phyloP scores from a whole-genome alignment of 306 rosid genomes.

The Vigna hirtella region DNA sequence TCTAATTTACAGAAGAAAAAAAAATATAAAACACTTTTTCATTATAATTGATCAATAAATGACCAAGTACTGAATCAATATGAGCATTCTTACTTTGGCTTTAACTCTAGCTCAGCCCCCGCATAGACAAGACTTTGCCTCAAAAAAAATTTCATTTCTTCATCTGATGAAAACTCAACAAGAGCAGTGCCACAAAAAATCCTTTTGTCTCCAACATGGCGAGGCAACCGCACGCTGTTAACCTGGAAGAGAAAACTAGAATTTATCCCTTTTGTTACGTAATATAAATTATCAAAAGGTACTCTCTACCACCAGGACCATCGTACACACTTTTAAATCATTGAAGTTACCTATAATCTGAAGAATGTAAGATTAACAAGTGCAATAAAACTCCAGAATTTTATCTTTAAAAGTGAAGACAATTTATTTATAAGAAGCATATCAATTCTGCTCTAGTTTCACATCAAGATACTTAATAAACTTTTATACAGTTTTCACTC shows the following conservation, averaged over 20 bases:
- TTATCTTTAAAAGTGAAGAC: background rate
- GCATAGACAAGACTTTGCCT: conserved; percentile 58
- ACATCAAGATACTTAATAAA: background rate
- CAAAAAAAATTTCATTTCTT: conserved; percentile 62
- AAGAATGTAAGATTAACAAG: background rate
- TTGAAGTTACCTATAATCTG: background rate
- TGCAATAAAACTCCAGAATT: background rate
- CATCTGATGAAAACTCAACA: conserved; percentile 80
- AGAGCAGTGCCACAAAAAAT: conserved; percentile 77
- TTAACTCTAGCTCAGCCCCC: conserved; percentile 69
- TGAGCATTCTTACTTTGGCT: conserved; percentile 68
- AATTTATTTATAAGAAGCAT: background rate
- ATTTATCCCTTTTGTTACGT: background rate
- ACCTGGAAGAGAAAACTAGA: conserved; percentile 58
- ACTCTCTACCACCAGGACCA: background rate
- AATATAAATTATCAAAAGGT: background rate
- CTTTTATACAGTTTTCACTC: background rate
- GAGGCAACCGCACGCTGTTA: conserved; percentile 79
- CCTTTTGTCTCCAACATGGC: conserved; percentile 82
- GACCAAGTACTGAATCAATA: background rate
- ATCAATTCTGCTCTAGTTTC: background rate
- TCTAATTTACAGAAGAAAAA: background rate
- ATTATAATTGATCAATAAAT: background rate
- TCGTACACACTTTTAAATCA: background rate
- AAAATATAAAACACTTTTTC: background rate